phyloP scores from a whole-genome alignment of 2,329 filamentous ascomycete species.

The Rhinocladiella mackenziei region DNA sequence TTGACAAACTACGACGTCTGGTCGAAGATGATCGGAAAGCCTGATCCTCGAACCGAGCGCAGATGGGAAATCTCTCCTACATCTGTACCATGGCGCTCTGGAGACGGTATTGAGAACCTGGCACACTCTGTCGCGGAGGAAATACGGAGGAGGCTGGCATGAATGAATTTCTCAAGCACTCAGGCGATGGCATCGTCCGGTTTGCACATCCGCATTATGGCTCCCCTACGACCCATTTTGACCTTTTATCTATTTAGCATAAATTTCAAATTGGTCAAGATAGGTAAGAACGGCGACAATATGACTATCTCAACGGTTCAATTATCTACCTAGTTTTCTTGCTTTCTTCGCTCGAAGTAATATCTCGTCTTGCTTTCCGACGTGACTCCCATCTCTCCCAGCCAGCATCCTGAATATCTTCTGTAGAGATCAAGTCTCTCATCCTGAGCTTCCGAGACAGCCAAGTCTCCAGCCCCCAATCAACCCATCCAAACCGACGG shows the following conservation, averaged over 20 bases:
- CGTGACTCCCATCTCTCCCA: slow-evolving; percentile 84
- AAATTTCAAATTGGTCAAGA: no score
- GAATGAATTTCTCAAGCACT: no score
- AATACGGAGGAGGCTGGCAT: no score
- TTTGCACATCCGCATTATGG: no score
- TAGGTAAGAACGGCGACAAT: no score
- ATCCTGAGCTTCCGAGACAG: slow-evolving; percentile 65
- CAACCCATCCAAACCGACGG: slow-evolving; percentile 64
- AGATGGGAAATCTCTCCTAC: no score
- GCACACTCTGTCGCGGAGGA: no score
- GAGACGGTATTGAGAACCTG: no score
- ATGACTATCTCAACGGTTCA: neutral
- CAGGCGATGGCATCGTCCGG: no score
- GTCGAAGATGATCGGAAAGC: slow-evolving; percentile 5
- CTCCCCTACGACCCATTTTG: no score
- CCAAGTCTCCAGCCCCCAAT: slow-evolving; percentile 66
- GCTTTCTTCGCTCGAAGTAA: neutral
- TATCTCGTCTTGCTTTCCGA: slow-evolving; percentile 35
- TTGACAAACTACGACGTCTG: slow-evolving; percentile 9
- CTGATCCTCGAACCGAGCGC: slow-evolving; percentile 4
- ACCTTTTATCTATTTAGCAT: no score
- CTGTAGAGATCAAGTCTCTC: slow-evolving; percentile 78
- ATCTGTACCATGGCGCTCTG: no score
- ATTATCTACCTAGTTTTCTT: slow-evolving; percentile 14
- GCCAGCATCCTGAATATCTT: slow-evolving; percentile 84